Evolutionary conservation across 371 early-diverging fungal genomes (phyloP), one percentile per base, ranked within the genome.

Genomic region (Gilbertella persicaria): DNA sequence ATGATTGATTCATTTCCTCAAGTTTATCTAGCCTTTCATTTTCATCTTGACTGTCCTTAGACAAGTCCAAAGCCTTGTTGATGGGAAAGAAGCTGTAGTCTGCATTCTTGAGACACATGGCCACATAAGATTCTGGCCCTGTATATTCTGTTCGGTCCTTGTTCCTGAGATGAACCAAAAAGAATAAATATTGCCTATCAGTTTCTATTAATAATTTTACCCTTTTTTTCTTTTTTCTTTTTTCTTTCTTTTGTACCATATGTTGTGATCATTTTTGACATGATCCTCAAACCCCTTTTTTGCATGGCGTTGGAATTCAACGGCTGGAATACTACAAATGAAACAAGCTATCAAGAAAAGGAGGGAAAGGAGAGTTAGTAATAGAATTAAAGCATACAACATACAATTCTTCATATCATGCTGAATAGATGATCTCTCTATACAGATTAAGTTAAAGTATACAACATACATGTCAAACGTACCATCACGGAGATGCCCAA

Each of bases 81-180:
- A 82, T 69, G 10, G 83, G 83, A 44, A 82, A 80, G 64, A 78
- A 80, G 21, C 69, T 67, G 29, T 78, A 65, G 38, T 82, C 76
- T 28, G 68, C 59, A 36, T 75, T 62, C 9, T 66, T 72, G 1
- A 82, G 58, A 29, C 71, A 72, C 7, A 67, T 72, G 6, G 73
- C 60, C 1, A 82, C 76, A 51, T 77, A 80, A 0, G 83, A 77
- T 21, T 80, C 80, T 41, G 80, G 83, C 0, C 80, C 78, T 0
- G 80, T 82, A 40, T 77, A 80, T 62, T 82, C 83, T 3, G 83
- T 80, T 39, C 60, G 49, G 56, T 79, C 79, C 60, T 82, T 82
- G 38, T 63, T 67, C n/a, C 73, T 66, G 39, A 82, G 46, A 62
- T 82, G 83, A 6, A 82, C 78, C 47, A 82, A 45, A 50, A 80